Evolutionary conservation across 495 filamentous ascomycete genomes (phyloP).

Genomic region (Hyaloscypha hepaticicola): DNA sequence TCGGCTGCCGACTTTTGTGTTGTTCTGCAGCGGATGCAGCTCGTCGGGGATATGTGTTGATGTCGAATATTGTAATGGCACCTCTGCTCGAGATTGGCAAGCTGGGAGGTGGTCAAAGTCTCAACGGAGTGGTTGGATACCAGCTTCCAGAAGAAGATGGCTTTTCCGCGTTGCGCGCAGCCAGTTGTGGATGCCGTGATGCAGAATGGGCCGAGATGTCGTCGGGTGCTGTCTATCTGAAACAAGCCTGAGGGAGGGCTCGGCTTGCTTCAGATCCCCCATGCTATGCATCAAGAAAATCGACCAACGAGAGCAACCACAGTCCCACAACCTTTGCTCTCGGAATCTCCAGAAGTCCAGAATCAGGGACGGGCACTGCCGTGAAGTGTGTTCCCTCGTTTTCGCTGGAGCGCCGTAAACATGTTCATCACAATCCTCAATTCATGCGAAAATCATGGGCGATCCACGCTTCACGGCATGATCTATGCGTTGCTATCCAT

Average conservation of each 20-base stretch:
- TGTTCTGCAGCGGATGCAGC: background rate
- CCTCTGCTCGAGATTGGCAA: background rate
- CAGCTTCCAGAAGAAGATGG: slow-evolving; percentile 20
- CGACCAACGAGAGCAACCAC: background rate
- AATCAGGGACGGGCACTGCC: background rate
- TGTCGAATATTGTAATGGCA: slow-evolving; percentile 9
- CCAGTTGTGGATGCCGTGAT: background rate
- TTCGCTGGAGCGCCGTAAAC: slow-evolving; percentile 13
- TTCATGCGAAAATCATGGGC: slow-evolving; percentile 22
- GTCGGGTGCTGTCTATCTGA: slow-evolving; percentile 18
- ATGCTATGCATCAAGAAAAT: slow-evolving; percentile 1
- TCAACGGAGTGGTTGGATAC: slow-evolving; percentile 10
- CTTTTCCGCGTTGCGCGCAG: slow-evolving; percentile 16
- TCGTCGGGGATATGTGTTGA: background rate
- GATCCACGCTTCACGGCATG: background rate
- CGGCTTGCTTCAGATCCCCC: slow-evolving; percentile 28
- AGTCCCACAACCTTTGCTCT: background rate
- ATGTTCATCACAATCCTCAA: slow-evolving; percentile 24
- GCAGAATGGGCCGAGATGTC: background rate
- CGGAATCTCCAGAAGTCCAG: background rate
- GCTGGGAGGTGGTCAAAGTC: background rate
- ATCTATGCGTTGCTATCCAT: slow-evolving; percentile 1
- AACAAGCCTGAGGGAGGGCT: slow-evolving; percentile 27
- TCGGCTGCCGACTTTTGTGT: slow-evolving; percentile 7
- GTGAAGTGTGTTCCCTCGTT: slow-evolving; percentile 1